phyloP scores from a whole-genome alignment of 2,329 filamentous ascomycete species.

The Zasmidium citrigriseum region DNA sequence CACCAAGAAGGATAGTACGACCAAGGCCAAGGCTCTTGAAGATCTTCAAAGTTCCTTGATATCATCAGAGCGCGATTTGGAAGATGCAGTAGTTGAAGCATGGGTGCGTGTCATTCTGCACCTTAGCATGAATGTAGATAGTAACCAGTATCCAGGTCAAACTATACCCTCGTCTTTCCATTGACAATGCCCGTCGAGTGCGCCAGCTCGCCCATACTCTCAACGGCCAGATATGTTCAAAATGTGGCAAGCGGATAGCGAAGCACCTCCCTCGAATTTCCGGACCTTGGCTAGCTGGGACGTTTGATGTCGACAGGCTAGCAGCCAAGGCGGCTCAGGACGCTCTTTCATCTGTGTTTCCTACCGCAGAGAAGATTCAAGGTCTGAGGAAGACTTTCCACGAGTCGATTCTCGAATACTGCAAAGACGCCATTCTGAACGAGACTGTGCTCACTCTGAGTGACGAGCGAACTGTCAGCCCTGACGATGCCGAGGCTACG shows the following conservation, averaged over 20 bases:
- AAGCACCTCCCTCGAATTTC: constrained; percentile 75
- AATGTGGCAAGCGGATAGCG: constrained; percentile 77
- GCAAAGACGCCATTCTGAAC: constrained; percentile 70
- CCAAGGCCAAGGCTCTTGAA: constrained; percentile 86
- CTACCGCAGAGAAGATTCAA: constrained; percentile 74
- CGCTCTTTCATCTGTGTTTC: constrained; percentile 73
- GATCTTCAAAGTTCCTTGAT: constrained; percentile 71
- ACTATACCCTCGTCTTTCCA: constrained; percentile 84
- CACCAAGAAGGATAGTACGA: constrained; percentile 88
- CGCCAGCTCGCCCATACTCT: constrained; percentile 81
- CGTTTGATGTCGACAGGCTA: constrained; percentile 79
- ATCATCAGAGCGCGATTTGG: constrained; percentile 61
- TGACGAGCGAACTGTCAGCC: constrained; percentile 80
- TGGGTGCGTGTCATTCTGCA: constrained; percentile 65
- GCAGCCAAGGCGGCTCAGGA: constrained; percentile 77
- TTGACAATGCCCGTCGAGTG: constrained; percentile 84
- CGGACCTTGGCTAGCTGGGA: constrained; percentile 86
- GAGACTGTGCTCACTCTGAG: constrained; percentile 83
- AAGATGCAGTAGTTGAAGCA: constrained; percentile 81
- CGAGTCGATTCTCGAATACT: constrained; percentile 76
- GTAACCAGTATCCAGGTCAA: constrained; percentile 61
- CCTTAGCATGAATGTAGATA: constrained; percentile 29
- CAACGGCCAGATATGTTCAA: constrained; percentile 63
- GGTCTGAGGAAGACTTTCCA: constrained; percentile 83
- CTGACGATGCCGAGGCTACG: constrained; percentile 83